Evolutionary conservation across 495 filamentous ascomycete genomes (phyloP).

Genomic region (Penicillium pulvis): DNA sequence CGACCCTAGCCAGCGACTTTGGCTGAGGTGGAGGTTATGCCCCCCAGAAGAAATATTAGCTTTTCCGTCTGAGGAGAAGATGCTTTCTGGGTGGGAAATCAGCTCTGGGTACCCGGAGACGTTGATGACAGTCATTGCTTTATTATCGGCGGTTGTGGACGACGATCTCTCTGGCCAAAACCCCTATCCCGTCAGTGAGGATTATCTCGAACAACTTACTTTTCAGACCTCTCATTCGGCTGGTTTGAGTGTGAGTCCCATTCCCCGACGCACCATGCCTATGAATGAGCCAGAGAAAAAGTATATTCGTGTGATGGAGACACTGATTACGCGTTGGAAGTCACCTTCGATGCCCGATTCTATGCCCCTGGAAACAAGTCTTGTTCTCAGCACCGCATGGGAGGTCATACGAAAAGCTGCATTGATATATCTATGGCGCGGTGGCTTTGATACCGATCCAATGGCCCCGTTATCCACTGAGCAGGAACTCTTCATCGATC

Average conservation of each 20-base stretch:
- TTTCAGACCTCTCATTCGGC: neutral
- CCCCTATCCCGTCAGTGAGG: neutral
- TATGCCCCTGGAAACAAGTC: neutral
- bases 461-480: neutral
- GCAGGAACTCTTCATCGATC: neutral
- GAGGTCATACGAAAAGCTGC: neutral
- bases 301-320: neutral
- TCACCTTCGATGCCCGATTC: neutral
- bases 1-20: neutral
- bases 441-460: neutral
- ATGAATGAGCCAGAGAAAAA: neutral
- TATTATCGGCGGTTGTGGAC: neutral
- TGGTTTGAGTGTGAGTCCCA: neutral
- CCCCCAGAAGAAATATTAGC: neutral
- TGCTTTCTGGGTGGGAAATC: neutral
- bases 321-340: neutral
- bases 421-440: neutral
- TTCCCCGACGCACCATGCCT: neutral
- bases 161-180: neutral
- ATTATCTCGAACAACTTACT: neutral
- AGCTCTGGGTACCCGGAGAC: neutral
- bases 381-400: neutral
- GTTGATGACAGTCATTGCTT: neutral
- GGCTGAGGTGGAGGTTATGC: neutral
- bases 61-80: neutral